phyloP scores from a whole-genome alignment of 139 green algal species.

The Haematococcus sp. region DNA sequence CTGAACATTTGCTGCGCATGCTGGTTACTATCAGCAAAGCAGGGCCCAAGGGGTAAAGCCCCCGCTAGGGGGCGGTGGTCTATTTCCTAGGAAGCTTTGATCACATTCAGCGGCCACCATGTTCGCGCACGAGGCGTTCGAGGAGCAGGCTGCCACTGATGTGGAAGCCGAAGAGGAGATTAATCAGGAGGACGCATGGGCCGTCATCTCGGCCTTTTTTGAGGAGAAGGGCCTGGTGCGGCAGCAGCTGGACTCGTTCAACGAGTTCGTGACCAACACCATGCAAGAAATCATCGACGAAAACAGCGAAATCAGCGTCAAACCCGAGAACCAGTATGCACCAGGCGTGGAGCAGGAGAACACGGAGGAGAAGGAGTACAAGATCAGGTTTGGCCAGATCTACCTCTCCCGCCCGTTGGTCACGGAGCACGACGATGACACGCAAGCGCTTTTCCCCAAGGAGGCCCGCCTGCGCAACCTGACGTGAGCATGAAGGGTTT shows the following conservation, averaged over 20 bases:
- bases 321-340: constrained; percentile 81
- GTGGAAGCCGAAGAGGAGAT: constrained; percentile 10
- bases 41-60: too few relatives aligned
- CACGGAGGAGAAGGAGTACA: constrained; percentile 44
- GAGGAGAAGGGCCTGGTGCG: constrained; percentile 94
- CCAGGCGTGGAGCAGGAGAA: constrained; percentile 39
- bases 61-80: too few relatives aligned
- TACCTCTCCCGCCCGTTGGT: constrained; percentile 92
- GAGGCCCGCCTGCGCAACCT: constrained; percentile 95
- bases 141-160: constrained; percentile 6
- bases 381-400: constrained; percentile 93
- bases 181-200: constrained; percentile 56
- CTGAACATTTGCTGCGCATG: too few relatives aligned
- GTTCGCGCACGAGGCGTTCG: constrained; percentile 5
- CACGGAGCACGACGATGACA: constrained; percentile 91
- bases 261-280: constrained; percentile 94
- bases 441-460: constrained; percentile 87
- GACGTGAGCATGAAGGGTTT: constrained; percentile 58
- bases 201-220: constrained; percentile 81
- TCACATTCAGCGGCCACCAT: neutral
- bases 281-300: constrained; percentile 73
- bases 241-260: constrained; percentile 99
- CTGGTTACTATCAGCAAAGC: too few relatives aligned
- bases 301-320: constrained; percentile 57
- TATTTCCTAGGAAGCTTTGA: too few relatives aligned